Evolutionary conservation across 306 rosid genomes (phyloP).

Genomic region (Vigna reflexopilosa): DNA sequence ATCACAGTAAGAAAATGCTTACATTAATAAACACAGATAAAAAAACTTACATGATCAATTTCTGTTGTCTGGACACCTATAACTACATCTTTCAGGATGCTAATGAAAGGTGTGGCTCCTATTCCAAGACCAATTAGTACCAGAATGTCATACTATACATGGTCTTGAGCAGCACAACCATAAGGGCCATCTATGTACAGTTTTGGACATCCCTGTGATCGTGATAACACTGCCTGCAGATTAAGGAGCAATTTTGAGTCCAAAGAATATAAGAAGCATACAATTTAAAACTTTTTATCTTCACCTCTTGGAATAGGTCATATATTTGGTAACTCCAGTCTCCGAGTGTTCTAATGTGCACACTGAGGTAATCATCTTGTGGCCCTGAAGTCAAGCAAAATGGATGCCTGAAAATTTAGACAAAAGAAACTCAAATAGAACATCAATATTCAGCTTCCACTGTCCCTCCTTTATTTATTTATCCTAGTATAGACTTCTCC

Average conservation of each 20-base stretch:
- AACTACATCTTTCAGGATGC: conserved; percentile 83
- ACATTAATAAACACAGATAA: not conserved
- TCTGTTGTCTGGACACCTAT: conserved; percentile 44
- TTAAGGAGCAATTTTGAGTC: conserved; percentile 22
- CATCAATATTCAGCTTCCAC: conserved; percentile 7
- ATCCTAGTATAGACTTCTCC: too few relatives aligned
- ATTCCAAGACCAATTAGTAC: conserved; percentile 89
- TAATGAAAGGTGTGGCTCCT: conserved; percentile 91
- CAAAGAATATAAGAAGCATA: not conserved
- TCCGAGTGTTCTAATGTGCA: conserved; percentile 84
- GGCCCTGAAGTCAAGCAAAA: conserved; percentile 92
- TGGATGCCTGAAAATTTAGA: conserved; percentile 81
- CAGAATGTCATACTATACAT: conserved; percentile 73
- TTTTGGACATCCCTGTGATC: conserved; percentile 61
- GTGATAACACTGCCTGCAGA: conserved; percentile 59
- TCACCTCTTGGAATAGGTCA: conserved; percentile 83
- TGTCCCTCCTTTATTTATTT: too few relatives aligned
- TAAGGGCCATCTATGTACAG: conserved; percentile 88
- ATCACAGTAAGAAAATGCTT: conserved; percentile 5
- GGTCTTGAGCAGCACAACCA: conserved; percentile 91
- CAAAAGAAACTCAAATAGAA: conserved; percentile 37
- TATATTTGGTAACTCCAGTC: conserved; percentile 86
- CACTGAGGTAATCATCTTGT: conserved; percentile 78
- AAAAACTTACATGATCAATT: conserved; percentile 52
- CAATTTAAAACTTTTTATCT: not conserved